phyloP scores from a whole-genome alignment of 169 alveolate species.

The Eimeria acervulina region DNA sequence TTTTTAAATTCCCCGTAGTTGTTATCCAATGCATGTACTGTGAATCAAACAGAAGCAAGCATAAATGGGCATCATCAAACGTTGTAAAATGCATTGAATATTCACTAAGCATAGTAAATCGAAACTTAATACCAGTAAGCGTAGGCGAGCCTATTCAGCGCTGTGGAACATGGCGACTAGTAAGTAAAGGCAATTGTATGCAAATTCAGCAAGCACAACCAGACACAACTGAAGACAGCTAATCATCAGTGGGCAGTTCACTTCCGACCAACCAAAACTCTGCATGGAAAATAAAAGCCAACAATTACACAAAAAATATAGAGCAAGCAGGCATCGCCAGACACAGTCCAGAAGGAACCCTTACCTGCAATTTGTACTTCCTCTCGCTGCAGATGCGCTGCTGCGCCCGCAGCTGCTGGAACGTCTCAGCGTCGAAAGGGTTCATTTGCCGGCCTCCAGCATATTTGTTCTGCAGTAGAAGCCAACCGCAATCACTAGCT shows the following conservation, averaged over 20 bases:
- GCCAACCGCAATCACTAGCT: neutral
- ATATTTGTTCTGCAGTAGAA: conserved; percentile 41
- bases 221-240: neutral
- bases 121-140: neutral
- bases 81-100: neutral
- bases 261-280: neutral
- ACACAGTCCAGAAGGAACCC: neutral
- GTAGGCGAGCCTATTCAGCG: neutral
- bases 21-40: no score
- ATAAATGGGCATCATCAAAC: neutral
- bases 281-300: neutral
- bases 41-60: neutral
- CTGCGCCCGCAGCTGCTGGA: conserved; percentile 27
- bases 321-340: neutral
- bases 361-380: conserved; percentile 38
- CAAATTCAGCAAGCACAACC: neutral
- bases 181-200: no score
- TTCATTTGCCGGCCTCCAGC: conserved; percentile 38
- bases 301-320: neutral
- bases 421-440: conserved; percentile 6
- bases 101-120: neutral
- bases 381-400: conserved; percentile 59
- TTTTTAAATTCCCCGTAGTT: no score
- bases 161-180: no score
- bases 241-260: neutral